These are phyloP conservation scores for Ascochyta lentis DNA, from an alignment of 2,329 filamentous ascomycete species.

Conservation along the genomic window DNA sequence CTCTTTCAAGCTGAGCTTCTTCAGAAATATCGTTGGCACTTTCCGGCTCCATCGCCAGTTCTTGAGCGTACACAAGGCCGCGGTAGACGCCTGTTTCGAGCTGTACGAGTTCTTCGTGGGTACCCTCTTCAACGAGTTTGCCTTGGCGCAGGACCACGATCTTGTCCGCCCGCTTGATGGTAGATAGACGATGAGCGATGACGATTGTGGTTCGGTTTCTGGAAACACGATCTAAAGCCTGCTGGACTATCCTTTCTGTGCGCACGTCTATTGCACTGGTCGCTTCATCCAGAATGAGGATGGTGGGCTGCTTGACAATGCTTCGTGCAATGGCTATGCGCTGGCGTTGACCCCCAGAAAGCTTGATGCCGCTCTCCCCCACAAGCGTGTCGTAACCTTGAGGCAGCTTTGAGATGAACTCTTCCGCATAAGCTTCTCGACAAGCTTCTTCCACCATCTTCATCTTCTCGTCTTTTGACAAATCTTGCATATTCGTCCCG, in stretches of 20 bases:
- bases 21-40: slow-evolving; percentile 6
- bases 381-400: slow-evolving; percentile 76
- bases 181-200: slow-evolving; percentile 78
- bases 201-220: slow-evolving; percentile 74
- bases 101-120: slow-evolving; percentile 72
- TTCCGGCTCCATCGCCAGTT: slow-evolving; percentile 39
- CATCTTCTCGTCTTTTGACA: slow-evolving; percentile 62
- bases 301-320: slow-evolving; percentile 69
- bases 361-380: slow-evolving; percentile 77
- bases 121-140: slow-evolving; percentile 74
- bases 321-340: slow-evolving; percentile 77
- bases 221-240: slow-evolving; percentile 66
- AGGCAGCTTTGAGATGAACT: slow-evolving; percentile 47
- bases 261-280: slow-evolving; percentile 70
- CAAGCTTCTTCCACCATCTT: slow-evolving; percentile 57
- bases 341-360: slow-evolving; percentile 87
- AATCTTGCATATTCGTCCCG: slow-evolving; percentile 57
- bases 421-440: slow-evolving; percentile 48
- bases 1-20: slow-evolving; percentile 10
- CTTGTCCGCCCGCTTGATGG: slow-evolving; percentile 77
- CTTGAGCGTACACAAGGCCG: slow-evolving; percentile 64
- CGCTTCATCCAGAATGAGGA: slow-evolving; percentile 78
- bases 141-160: slow-evolving; percentile 80
- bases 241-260: slow-evolving; percentile 61
- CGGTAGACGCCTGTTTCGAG: slow-evolving; percentile 69